A percentile compares a stretch with the other conserved stretches of the same genome.
These are phyloP conservation scores for Chondrostereum purpureum DNA, from an alignment of 1,284 basidiomycete genomes.

Conservation along the genomic window DNA sequence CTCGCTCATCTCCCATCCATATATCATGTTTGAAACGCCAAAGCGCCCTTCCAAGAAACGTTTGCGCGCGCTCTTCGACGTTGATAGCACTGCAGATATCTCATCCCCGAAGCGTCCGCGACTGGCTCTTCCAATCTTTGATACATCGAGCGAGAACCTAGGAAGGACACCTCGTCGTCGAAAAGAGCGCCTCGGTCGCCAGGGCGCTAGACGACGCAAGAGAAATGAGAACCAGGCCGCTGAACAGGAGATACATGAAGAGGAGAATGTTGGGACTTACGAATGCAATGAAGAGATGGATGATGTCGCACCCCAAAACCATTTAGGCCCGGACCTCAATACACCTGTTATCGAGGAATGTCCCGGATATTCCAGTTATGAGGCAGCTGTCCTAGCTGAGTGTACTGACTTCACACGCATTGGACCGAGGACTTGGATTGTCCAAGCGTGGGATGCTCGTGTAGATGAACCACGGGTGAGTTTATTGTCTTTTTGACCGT, in stretches of 20 bases:
- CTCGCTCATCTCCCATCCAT: too few relatives aligned
- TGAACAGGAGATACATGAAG: background rate
- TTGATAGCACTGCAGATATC: background rate
- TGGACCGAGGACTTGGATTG: background rate
- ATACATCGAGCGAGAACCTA: background rate
- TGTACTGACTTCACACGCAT: background rate
- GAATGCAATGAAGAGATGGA: too few relatives aligned
- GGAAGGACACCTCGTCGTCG: too few relatives aligned
- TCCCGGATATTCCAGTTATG: background rate
- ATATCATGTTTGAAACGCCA: too few relatives aligned
- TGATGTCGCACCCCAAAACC: background rate
- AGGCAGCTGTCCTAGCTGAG: background rate
- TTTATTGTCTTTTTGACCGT: background rate
- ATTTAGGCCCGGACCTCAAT: background rate
- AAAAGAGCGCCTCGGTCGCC: background rate
- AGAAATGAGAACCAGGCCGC: background rate
- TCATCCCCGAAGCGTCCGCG: background rate
- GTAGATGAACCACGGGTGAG: background rate
- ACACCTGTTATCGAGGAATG: background rate
- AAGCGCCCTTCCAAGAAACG: too few relatives aligned
- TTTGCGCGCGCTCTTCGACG: too few relatives aligned
- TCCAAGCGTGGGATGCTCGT: background rate
- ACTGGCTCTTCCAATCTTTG: background rate
- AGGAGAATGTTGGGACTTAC: background rate
- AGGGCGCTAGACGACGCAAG: background rate